Percentiles rank a stretch among this genome's conserved stretches.
phyloP scores from a whole-genome alignment of 768 basidiomycete species.

The Mycena maculata region DNA sequence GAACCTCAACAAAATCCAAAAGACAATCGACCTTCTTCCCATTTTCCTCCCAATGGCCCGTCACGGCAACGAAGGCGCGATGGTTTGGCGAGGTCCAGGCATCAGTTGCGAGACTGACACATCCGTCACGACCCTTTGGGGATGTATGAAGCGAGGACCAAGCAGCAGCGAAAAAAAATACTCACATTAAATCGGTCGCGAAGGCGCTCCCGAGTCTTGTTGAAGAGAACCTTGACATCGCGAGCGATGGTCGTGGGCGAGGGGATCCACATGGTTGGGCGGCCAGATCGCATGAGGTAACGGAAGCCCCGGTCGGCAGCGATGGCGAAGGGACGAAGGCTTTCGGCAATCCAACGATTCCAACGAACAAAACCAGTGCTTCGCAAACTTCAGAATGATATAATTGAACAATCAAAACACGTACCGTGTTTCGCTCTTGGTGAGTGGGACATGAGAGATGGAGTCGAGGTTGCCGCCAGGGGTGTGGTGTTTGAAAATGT shows the following conservation, averaged over 20 bases:
- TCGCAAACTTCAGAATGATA: not conserved
- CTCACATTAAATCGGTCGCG: not conserved
- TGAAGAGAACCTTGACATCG: conserved; percentile 37
- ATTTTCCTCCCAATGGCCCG: conserved; percentile 37
- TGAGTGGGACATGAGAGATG: conserved; percentile 41
- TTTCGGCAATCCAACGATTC: conserved; percentile 38
- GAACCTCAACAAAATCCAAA: conserved; percentile 42
- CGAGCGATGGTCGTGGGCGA: conserved; percentile 35
- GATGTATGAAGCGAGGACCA: not conserved
- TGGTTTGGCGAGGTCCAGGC: no score
- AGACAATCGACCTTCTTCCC: conserved; percentile 26
- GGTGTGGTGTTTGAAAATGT: conserved; percentile 21
- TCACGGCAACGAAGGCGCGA: no score
- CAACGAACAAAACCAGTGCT: conserved; percentile 42
- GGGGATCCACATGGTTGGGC: conserved; percentile 37
- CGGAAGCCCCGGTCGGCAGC: conserved; percentile 38
- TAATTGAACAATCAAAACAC: not conserved
- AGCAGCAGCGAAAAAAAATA: not conserved
- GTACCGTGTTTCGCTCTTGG: conserved; percentile 39
- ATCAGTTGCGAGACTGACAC: conserved; percentile 37
- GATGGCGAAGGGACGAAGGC: conserved; percentile 38
- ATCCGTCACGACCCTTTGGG: conserved; percentile 26
- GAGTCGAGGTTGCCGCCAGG: conserved; percentile 6
- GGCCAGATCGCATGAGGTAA: conserved; percentile 40
- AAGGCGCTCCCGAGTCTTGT: conserved; percentile 27